Base-by-base conservation (phyloP, 768 basidiomycete genomes). In the Butyriboletus loyo region DNA sequence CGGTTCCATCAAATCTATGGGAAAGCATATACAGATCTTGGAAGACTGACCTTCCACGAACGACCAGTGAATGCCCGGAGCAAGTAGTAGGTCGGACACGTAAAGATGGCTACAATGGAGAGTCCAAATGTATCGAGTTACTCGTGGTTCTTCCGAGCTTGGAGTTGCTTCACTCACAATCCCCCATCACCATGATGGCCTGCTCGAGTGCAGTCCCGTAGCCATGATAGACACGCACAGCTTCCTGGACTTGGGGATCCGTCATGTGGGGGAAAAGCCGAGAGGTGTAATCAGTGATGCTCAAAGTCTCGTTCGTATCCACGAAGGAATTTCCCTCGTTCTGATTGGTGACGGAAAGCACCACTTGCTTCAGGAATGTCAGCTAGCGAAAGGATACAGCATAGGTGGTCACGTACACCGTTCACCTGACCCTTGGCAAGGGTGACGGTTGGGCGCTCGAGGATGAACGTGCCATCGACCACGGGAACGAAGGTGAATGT, bases 261-360 rank as follows among this genome's bases (percentile, higher is more conserved):
- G 59, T 60, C 39, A 79, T 61, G 7, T 68, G 56, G 0, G 79
- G 78, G 63, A 77, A 81, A 7, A 81, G 64, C 10, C 72, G 62
- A 11, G 69, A 51, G 17, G 69, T 24, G 9, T 66, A 66, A n/a
- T 60, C 57, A 1, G 55, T 45, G 17, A 54, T 42, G 7, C 51
- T 43, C 49, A 41, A 53, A 28, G 58, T 71, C 64, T 39, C 64
- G 19, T 39, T 60, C 21, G 25, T 14, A 46, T 69, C 27, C 4
- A 69, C 66, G 36, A 74, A 70, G 4, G 14, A 1, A 5, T 45
- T 49, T 22, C 73, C 73, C 40, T 75, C 73, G 22, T 69, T 61
- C 5, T 67, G 45, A 31, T 72, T 75, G 15, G 44, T 58, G 2
- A 73, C 39, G 0, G 65, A 27, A 4, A 54, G 68, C 1, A 58